phyloP scores from a whole-genome alignment of 2,329 filamentous ascomycete species.

The Penicillium sp. region DNA sequence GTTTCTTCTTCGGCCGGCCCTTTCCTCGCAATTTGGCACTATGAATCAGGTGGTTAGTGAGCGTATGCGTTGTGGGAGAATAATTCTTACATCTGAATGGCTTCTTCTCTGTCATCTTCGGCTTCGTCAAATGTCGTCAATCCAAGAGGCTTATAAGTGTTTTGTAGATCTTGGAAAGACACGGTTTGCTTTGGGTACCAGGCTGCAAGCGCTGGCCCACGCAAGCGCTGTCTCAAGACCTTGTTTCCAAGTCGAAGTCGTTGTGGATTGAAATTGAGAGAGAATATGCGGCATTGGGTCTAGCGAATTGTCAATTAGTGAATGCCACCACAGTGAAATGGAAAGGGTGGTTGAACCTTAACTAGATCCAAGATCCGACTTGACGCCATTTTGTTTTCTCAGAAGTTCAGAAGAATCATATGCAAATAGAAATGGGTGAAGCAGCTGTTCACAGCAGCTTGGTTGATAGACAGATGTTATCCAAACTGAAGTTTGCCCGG shows the following conservation, averaged over 20 bases:
- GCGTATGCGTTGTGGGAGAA: neutral
- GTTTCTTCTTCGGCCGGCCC: conserved; percentile 86
- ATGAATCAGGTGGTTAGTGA: conserved; percentile 21
- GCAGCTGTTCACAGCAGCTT: neutral
- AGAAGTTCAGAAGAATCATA: neutral
- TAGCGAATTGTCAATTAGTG: conserved; percentile 38
- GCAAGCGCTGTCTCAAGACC: conserved; percentile 81
- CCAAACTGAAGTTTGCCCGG: conserved; percentile 1
- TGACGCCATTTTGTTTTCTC: conserved; percentile 43
- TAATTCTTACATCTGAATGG: conserved; percentile 54
- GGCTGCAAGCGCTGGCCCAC: conserved; percentile 74
- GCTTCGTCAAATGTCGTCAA: conserved; percentile 69
- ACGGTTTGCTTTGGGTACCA: conserved; percentile 82
- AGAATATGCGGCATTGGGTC: conserved; percentile 90
- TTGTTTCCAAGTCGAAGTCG: conserved; percentile 83
- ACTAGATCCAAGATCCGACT: conserved; percentile 65
- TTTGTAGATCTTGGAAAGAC: conserved; percentile 70
- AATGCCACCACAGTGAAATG: neutral
- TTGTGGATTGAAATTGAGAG: conserved; percentile 84
- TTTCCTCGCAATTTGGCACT: conserved; percentile 80
- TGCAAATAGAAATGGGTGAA: neutral
- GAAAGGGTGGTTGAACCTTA: conserved; percentile 59
- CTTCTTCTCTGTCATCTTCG: conserved; percentile 75
- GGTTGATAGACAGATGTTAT: neutral
- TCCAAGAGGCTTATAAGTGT: conserved; percentile 62